Base-by-base conservation (phyloP, 2,329 filamentous ascomycete genomes). In the Geosmithia morbida region DNA sequence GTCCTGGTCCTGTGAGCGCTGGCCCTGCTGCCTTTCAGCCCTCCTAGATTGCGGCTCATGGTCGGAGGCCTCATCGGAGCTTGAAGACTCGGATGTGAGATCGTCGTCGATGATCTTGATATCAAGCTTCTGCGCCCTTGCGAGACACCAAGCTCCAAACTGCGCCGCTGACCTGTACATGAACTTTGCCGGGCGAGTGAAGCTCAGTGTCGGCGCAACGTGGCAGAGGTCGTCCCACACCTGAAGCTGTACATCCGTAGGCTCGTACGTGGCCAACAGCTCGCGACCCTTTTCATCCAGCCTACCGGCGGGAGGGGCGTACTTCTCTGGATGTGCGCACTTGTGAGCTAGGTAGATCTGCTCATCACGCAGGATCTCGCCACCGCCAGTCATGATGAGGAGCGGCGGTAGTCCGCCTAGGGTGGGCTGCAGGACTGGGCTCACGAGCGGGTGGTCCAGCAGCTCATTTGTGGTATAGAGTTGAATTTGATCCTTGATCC, bases 181-280 rank as follows among this genome's bases (percentile, higher is more conserved):
- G 65, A 85, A 85, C 61, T 97, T 97, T 43, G 90, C 92, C 1
- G 92, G 92, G n/a, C 83, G 77, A 0, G 90, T 97, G 61, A 95
- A 97, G 56, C 87, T 94, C n/a, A 97, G 72, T 0, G 89, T 96
- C 1, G 90, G 87, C 0, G 84, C 82, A 6, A 94, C 89, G 59
- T 97, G 90, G 57, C 92, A 97, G 2, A 97, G 69, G 56, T 95
- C 85, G 49, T 97, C 90, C 89, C 90, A 97, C 1, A 97, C 83
- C 60, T 97, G 92, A 2, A 98, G 72, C 59, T 96, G 88, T 0
- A 97, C 90, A 55, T 94, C 79, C 0, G 92, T 98, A 0, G 88
- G 86, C 49, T 79, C 78, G 62, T 87, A 94, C 51, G 74, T 79
- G 37, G 72, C 67, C 16, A 92, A 57, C 13, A 71, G 63, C 3